A percentile compares a stretch with the other conserved stretches of the same genome.
Evolutionary conservation across 2,329 filamentous ascomycete species (phyloP).

Genomic region (Ceratocystis ficicola): DNA sequence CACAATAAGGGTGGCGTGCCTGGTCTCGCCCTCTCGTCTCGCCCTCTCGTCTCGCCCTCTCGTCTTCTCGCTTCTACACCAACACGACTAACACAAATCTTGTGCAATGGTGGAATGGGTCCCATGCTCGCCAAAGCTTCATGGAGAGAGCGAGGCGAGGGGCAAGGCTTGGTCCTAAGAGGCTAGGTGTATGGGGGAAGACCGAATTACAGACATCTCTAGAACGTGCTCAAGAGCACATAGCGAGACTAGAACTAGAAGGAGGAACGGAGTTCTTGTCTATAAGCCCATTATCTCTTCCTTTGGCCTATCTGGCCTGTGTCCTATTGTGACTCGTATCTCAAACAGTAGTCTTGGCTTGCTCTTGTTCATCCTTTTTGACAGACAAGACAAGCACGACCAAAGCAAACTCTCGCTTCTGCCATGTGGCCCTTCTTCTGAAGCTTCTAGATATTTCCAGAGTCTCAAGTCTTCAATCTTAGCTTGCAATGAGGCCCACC

Average conservation of each 20-base stretch:
- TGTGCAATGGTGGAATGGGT: not conserved
- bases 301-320: not conserved
- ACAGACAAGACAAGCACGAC: too few species aligned
- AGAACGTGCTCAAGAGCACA: not conserved
- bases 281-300: not conserved
- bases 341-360: not conserved
- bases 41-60: not conserved
- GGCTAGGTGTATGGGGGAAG: not conserved
- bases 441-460: not conserved
- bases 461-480: not conserved
- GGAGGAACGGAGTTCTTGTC: not conserved
- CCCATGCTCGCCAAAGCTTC: slow-evolving; percentile 4
- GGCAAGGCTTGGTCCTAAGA: not conserved
- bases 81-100: not conserved
- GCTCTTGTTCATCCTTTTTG: not conserved
- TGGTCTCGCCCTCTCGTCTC: not conserved
- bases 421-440: not conserved
- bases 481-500: not conserved
- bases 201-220: not conserved
- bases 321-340: not conserved
- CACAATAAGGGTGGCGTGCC: not conserved
- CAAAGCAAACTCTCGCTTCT: not conserved
- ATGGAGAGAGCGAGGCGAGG: not conserved
- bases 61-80: not conserved
- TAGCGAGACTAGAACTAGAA: not conserved